A percentile compares a stretch with the other conserved stretches of the same genome.
Conservation (phyloP, 108 stramenopile genomes). For the Stephanodiscus minutulus region DNA sequence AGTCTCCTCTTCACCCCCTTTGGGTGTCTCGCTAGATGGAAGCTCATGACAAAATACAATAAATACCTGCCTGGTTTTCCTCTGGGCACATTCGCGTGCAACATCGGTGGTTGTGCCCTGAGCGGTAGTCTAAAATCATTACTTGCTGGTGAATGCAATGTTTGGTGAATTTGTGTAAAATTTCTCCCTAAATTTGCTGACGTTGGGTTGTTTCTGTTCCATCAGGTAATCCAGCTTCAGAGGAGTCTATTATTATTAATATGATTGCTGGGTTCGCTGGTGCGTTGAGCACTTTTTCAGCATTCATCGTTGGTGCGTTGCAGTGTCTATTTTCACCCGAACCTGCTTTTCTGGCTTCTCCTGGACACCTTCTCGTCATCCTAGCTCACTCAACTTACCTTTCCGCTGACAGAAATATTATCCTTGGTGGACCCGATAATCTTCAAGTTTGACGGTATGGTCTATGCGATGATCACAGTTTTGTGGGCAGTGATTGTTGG, state of each 20-base stretch:
- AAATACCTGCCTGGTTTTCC: constrained; percentile 67
- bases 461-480: constrained; percentile 68
- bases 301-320: constrained; percentile 55
- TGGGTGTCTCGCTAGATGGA: constrained; percentile 77
- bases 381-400: neutral
- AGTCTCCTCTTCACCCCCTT: constrained; percentile 81
- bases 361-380: neutral
- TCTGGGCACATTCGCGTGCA: constrained; percentile 83
- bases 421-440: constrained; percentile 74
- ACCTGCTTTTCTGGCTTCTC: neutral
- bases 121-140: constrained; percentile 69
- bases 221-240: constrained; percentile 68
- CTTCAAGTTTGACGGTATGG: constrained; percentile 76
- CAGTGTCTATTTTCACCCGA: neutral
- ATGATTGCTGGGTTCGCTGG: constrained; percentile 82
- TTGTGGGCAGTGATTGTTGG: constrained; percentile 70
- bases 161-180: neutral
- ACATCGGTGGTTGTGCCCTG: constrained; percentile 75
- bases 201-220: neutral
- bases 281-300: constrained; percentile 59
- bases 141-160: constrained; percentile 54
- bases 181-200: neutral
- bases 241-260: constrained; percentile 68
- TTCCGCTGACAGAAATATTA: constrained; percentile 58
- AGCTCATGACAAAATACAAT: constrained; percentile 64